Base-by-base conservation (phyloP, 805 yeast genomes). In the Nematodospora valgi region DNA sequence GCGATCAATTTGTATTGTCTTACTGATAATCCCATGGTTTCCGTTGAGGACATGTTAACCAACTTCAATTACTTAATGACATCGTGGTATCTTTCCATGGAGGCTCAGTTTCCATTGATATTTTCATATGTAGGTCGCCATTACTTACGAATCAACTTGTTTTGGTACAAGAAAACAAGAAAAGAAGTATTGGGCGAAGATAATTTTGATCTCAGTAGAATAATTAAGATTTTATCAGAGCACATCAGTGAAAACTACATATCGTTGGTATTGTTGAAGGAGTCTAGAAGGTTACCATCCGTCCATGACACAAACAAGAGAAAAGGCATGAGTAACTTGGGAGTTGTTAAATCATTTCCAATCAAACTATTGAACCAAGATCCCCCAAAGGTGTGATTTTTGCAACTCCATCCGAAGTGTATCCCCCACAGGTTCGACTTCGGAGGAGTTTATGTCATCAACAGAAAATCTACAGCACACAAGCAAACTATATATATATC, bases 51-150 rank as follows among this genome's bases (percentile, higher is more conserved):
- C 5, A 16, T 44, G 7, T 15, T 42, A n/a, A 34, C 33, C n/a
- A 38, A 44, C 13, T 37, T 58, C 20, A 53, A 55, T 34, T 54
- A 52, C 32, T 35, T 47, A 36, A 30, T 57, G 10, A 24, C 46
- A 2, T 49, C 59, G 5, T 34, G 54, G 20, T 14, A 59, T 6
- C 15, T 61, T n/a, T 44, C 55, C n/a, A 38, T 58, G 5, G 69
- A 62, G 38, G 34, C 31, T 26, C 32, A 35, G 20, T 56, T 37
- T 31, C 68, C 69, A 1, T 49, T 61, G 20, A 47, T 57, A 3
- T 61, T 62, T 27, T 59, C 66, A 14, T 45, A 46, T 11, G 46
- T 51, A 33, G 64, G 64, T 1, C 41, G 64, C 21, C 48, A 40
- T 14, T 40, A 52, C 18, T 41, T 60, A 15, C 39, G 40, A 29